Evolutionary conservation across 1,284 basidiomycete genomes (phyloP), one percentile per base, ranked within the genome.

Genomic region (Naganishia albida): DNA sequence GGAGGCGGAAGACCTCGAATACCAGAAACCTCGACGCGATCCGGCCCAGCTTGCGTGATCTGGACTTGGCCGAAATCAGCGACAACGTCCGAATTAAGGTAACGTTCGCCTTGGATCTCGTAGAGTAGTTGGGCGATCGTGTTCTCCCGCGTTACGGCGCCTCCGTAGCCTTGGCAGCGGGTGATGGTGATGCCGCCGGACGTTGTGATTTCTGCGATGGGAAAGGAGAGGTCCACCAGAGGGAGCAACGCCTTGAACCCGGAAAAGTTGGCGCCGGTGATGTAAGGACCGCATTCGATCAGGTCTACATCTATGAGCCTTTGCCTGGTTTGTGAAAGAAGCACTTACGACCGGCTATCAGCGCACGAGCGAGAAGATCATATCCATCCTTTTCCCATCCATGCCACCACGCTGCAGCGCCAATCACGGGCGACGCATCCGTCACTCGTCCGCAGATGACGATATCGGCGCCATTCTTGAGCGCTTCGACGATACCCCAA

Each of bases 21-120:
- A 4, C 71, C 70, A 3, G 65, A 62, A 15, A 72, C 69, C 10
- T 60, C 57, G 4, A 72, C 72, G 13, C 70, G 66, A 63, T 73
- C 65, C 15, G 51, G 39, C 1, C 67, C 71, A 3, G 65, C 26
- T 25, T 70, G 63, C 6, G 52, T 53, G 18, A 72, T 65, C 23
- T 26, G 26, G 49, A 73, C 70, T 40, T 67, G 34, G 60, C 64
- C 46, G n/a, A 73, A 64, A 34, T 71, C 64, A 18, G 69, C 72
- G 39, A 69, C 67, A 0, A 73, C 72, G 51, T 73, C 72, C 3
- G 72, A 69, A 59, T 73, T 73, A 28, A 70, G 69, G 63, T 73
- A 73, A 6, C 70, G 64, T 39, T 69, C 67, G 43, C 69, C 69
- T 48, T 71, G 70, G 10, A 63, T 53, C 43, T 63, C 62, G 51